Base-by-base conservation (phyloP, 192 early-diverging fungal genomes). In the Umbelopsis ramanniana region DNA sequence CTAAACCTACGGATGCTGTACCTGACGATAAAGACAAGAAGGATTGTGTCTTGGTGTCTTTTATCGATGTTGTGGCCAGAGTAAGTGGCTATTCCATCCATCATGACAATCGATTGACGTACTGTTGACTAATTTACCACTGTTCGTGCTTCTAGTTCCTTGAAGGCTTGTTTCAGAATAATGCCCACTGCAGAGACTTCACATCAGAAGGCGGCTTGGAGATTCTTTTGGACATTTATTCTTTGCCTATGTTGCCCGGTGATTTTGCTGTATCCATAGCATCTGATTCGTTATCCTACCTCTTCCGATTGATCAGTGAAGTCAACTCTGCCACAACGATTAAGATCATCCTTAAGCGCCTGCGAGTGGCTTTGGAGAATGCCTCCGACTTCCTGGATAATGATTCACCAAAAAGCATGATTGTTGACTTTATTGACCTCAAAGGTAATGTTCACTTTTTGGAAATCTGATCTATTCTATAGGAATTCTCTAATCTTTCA, bases 81-180 rank as follows among this genome's bases (percentile, higher is more conserved):
- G 90, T 91, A 83, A 75, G 81, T 79, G 14, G 26, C 29, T 9
- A 14, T 63, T 37, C 26, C 3, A 35, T 37, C 4, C 35, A n/a
- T 37, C 35, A 6, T 37, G 26, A 8, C 7, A 19, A 2, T 29
- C 24, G 19, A 26, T 29, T 17, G 15, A n/a, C 1, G 23, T 37
- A 63, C 7, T 37, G 0, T 29, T 43, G 6, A 15, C 48, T 50
- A 50, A 50, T 47, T 17, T 2, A 23, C 29, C 29, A 60, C 33
- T 52, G n/a, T 69, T 46, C 46, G 8, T 43, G 4, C 43, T 37
- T 23, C n/a, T 79, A 88, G 82, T 94, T 96, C 72, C 82, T 95
- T 45, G 94, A 96, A 68, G 94, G 94, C 8, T 81, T 95, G 35
- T 95, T 96, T 74, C 92, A 94, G 67, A 94, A 92, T 71, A 78